These are phyloP conservation scores for Populus alba DNA, from an alignment of 345 rosid genomes.

Conservation along the genomic window DNA sequence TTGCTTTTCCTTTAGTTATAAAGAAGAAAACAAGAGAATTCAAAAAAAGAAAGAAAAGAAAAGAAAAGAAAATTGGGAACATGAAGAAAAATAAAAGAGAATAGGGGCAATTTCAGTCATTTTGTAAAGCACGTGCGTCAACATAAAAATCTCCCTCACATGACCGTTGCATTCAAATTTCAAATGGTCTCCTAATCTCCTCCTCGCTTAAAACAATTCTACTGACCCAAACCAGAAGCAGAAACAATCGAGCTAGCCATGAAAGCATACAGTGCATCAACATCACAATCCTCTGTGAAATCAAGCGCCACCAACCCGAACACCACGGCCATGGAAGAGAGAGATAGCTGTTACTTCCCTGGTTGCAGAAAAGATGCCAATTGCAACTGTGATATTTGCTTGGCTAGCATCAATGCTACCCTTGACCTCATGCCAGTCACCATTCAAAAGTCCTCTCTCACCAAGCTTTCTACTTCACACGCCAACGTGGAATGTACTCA, in stretches of 20 bases:
- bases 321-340: conserved; percentile 32
- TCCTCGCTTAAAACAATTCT: background rate
- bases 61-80: background rate
- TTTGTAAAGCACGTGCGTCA: background rate
- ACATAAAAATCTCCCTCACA: background rate
- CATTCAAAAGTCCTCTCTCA: conserved; percentile 63
- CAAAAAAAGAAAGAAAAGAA: background rate
- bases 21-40: background rate
- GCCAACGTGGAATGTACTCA: conserved; percentile 44
- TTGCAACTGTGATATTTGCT: conserved; percentile 76
- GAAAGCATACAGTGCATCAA: conserved; percentile 29
- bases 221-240: background rate
- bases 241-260: conserved; percentile 20
- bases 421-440: conserved; percentile 82
- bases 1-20: background rate
- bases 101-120: background rate
- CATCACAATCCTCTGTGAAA: conserved; percentile 30
- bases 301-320: conserved; percentile 23
- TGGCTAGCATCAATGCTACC: conserved; percentile 81
- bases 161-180: conserved; percentile 61
- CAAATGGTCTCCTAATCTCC: conserved; percentile 3
- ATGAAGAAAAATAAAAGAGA: background rate
- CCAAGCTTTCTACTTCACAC: conserved; percentile 44
- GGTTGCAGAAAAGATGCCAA: conserved; percentile 84
- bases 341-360: conserved; percentile 78